Evolutionary conservation across 192 early-diverging fungal species (phyloP).

Genomic region (Backusella westeae): DNA sequence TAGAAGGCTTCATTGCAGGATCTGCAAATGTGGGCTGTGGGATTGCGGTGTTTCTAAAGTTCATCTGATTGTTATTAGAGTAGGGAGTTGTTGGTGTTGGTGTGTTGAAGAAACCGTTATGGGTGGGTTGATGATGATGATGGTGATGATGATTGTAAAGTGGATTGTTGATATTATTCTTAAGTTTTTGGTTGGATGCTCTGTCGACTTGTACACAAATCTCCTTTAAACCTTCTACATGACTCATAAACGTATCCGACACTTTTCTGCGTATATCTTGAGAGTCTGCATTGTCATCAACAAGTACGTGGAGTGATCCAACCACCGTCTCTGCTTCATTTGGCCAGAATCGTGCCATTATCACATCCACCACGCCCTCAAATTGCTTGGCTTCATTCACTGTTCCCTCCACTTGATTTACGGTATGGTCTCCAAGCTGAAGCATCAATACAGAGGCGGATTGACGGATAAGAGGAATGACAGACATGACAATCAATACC

Average conservation of each 20-base stretch:
- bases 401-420: slow-evolving; percentile 43
- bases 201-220: slow-evolving; percentile 50
- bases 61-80: background rate
- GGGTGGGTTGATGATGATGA: background rate
- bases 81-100: background rate
- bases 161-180: background rate
- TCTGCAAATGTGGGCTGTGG: slow-evolving; percentile 19
- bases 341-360: slow-evolving; percentile 56
- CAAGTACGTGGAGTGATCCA: slow-evolving; percentile 52
- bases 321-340: slow-evolving; percentile 51
- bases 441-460: slow-evolving; percentile 60
- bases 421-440: slow-evolving; percentile 37
- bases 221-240: slow-evolving; percentile 49
- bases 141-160: slow-evolving; percentile 1
- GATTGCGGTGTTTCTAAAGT: slow-evolving; percentile 2
- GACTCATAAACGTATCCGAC: slow-evolving; percentile 41
- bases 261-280: slow-evolving; percentile 41
- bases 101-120: slow-evolving; percentile 5
- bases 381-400: slow-evolving; percentile 43
- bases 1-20: background rate
- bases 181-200: background rate
- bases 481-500: slow-evolving; percentile 78
- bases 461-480: slow-evolving; percentile 80
- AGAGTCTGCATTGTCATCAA: slow-evolving; percentile 22
- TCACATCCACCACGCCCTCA: slow-evolving; percentile 40